Percentiles rank a stretch among this genome's conserved stretches.
Conservation (phyloP, 2,329 filamentous ascomycete species). For the Juglanconis oblonga region DNA sequence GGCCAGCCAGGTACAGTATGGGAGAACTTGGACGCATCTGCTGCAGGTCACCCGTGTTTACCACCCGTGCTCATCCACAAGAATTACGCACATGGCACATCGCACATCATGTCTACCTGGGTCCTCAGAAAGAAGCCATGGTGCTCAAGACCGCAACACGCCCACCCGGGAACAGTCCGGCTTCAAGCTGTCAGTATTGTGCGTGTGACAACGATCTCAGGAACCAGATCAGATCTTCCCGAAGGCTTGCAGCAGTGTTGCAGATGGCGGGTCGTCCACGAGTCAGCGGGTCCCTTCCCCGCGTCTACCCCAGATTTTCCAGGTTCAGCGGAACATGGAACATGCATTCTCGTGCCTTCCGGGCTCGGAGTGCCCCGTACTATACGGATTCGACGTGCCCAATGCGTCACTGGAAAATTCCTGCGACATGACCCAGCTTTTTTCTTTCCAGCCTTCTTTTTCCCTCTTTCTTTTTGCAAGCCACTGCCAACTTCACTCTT, state of each 20-base stretch:
- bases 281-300: not conserved
- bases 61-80: no score
- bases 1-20: no score
- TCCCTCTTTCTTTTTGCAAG: not conserved
- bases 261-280: not conserved
- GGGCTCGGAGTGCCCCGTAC: conserved; percentile 1
- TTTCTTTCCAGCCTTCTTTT: not conserved
- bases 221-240: no score
- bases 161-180: no score
- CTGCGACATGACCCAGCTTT: not conserved
- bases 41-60: no score
- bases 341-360: conserved; percentile 2
- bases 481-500: not conserved
- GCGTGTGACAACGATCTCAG: no score
- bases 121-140: no score
- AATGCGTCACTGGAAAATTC: conserved; percentile 16
- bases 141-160: no score
- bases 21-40: no score
- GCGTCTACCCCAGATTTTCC: conserved; percentile 10
- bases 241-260: conserved; percentile 1
- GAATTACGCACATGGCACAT: no score
- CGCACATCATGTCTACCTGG: no score
- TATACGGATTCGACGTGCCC: conserved; percentile 1
- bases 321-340: not conserved
- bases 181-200: no score